Evolutionary conservation across 768 basidiomycete species (phyloP), one percentile per base, ranked within the genome.

Genomic region (Mycena rosella): DNA sequence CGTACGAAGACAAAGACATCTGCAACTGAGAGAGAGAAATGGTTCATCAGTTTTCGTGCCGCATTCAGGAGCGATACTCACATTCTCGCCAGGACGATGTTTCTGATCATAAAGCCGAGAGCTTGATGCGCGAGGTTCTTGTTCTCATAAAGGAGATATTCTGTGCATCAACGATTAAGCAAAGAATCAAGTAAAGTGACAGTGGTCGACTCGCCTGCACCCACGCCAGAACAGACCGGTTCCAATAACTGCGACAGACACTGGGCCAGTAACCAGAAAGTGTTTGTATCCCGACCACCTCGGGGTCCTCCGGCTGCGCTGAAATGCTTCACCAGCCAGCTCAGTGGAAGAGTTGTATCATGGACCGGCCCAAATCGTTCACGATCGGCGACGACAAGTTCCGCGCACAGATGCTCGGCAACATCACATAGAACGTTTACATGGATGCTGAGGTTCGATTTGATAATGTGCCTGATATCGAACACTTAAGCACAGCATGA

Each of bases 331-430:
- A 77, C 38, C 7, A 89, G 69, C 89, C 89, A 91, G 60, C 82
- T 85, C 0, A 81, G 81, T 0, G 90, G 90, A 29, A 91, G 79
- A 13, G 85, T 83, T 32, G 88, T 68, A 15, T 80, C 78, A 70
- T 90, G 85, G 0, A 88, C 73, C 8, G 63, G 54, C 45, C 70
- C 24, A 9, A 65, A 32, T 26, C 69, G 68, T 63, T 76, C 73
- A 1, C 74, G 75, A 44, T 74, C 72, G 1, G 79, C 78, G 5
- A 89, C 62, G 4, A 85, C 76, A 6, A 82, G 70, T 10, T 79
- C 78, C 7, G 79, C 79, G 53, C 85, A 83, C 5, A 91, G 70
- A 18, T 75, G 72, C 45, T 91, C 90, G 18, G 88, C 68, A 53
- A 84, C 76, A 58, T 86, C 82, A 56, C 88, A 90, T 2, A 91